Percentiles rank a stretch among this genome's conserved stretches.
Conservation (phyloP, 257 asterid genomes). For the Jacaranda mimosifolia region DNA sequence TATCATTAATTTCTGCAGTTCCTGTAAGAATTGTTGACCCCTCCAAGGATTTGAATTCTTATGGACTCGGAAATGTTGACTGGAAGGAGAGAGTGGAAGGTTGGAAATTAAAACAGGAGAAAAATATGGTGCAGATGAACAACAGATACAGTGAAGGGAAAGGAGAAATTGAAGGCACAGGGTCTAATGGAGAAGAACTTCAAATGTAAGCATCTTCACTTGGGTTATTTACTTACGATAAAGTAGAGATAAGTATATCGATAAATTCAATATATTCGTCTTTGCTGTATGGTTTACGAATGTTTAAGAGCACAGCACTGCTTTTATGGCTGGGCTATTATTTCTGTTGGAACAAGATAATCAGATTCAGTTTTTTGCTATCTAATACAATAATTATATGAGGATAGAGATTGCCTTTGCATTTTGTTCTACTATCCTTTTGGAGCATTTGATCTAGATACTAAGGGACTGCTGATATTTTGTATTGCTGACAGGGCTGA, state of each 20-base stretch:
- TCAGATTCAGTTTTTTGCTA: not conserved
- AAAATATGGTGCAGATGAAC: constrained; percentile 61
- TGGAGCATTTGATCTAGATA: not conserved
- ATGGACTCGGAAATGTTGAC: constrained; percentile 89
- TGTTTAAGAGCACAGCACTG: not conserved
- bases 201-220: constrained; percentile 45
- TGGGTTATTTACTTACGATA: not conserved
- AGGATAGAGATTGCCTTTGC: not conserved
- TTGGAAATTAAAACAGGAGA: constrained; percentile 79
- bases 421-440: not conserved
- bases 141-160: constrained; percentile 68
- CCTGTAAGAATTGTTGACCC: constrained; percentile 92
- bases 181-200: constrained; percentile 79
- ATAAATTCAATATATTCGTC: not conserved
- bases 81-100: constrained; percentile 94
- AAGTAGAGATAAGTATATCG: not conserved
- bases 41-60: constrained; percentile 82
- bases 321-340: not conserved
- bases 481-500: constrained; percentile 57
- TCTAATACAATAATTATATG: not conserved
- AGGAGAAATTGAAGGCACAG: constrained; percentile 81
- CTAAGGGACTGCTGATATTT: constrained; percentile 8
- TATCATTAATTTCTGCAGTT: constrained; percentile 49
- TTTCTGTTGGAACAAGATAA: constrained; percentile 4
- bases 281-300: not conserved